Evolutionary conservation across 192 early-diverging fungal species (phyloP).

Genomic region (Phlyctochytrium planicorne): DNA sequence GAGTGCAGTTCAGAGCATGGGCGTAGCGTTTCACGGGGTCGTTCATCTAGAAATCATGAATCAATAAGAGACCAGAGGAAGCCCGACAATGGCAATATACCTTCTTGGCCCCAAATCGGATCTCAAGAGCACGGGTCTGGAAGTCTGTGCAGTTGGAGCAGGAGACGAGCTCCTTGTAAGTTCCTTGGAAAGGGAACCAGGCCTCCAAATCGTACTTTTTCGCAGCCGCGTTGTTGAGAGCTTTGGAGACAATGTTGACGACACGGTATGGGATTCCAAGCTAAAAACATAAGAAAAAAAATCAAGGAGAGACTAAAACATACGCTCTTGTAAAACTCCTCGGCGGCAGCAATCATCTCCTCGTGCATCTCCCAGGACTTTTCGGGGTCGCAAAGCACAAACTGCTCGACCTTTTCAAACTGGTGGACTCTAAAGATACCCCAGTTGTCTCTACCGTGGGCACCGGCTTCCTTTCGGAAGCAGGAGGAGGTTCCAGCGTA

Average conservation of each 20-base stretch:
- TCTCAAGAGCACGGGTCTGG: constrained; percentile 91
- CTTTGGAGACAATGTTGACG: constrained; percentile 93
- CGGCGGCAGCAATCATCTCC: constrained; percentile 86
- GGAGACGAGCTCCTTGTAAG: constrained; percentile 97
- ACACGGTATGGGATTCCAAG: constrained; percentile 93
- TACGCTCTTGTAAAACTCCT: constrained; percentile 89
- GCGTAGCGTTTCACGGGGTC: constrained; percentile 93
- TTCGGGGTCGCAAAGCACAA: constrained; percentile 92
- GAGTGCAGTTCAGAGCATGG: constrained; percentile 96
- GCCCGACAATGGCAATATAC: constrained; percentile 7
- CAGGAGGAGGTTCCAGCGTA: constrained; percentile 98
- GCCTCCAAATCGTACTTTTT: constrained; percentile 99
- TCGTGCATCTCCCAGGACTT: constrained; percentile 99
- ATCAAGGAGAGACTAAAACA: neutral
- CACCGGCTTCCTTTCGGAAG: constrained; percentile 99
- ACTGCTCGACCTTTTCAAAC: constrained; percentile 99
- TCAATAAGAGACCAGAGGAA: neutral
- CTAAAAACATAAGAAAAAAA: constrained; percentile 29
- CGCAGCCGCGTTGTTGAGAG: constrained; percentile 98
- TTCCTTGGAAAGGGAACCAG: constrained; percentile 98
- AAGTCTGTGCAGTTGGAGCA: constrained; percentile 99
- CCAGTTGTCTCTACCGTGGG: constrained; percentile 96
- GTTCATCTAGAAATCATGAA: constrained; percentile 60
- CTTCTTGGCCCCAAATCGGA: constrained; percentile 96
- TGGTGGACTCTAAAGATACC: constrained; percentile 99